Percentiles rank a stretch among this genome's conserved stretches.
Evolutionary conservation across 2,329 filamentous ascomycete species (phyloP).

Genomic region (Emergomyces pasteurianus): DNA sequence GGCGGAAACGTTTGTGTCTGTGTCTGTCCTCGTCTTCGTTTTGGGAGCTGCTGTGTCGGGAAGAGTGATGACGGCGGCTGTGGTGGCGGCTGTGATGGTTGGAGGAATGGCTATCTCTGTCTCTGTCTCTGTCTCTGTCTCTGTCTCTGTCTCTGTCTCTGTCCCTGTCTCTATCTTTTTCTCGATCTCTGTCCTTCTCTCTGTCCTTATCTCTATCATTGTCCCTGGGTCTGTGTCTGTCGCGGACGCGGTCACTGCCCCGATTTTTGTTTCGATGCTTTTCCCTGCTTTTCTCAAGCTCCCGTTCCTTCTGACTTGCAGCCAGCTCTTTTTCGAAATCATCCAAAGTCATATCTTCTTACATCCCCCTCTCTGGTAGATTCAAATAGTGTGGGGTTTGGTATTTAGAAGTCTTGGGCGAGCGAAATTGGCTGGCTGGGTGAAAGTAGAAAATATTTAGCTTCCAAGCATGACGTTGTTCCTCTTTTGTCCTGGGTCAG

Average conservation of each 20-base stretch:
- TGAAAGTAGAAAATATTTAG: background rate
- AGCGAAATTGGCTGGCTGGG: background rate
- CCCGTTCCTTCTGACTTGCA: conserved; percentile 36
- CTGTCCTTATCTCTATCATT: conserved; percentile 29
- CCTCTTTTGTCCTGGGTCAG: background rate
- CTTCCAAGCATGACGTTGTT: background rate
- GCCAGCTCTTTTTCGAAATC: conserved; percentile 72
- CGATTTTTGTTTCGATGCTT: conserved; percentile 26
- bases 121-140: conserved; percentile 24
- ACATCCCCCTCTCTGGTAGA: background rate
- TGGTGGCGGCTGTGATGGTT: conserved; percentile 32
- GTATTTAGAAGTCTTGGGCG: background rate
- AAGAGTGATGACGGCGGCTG: conserved; percentile 32
- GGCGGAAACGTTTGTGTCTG: conserved; percentile 53
- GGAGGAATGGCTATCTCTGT: conserved; percentile 25
- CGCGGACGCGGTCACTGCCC: conserved; percentile 28
- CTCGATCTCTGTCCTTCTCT: conserved; percentile 24
- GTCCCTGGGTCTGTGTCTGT: conserved; percentile 18
- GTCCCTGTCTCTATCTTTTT: conserved; percentile 30
- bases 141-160: conserved; percentile 26
- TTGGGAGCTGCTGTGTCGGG: conserved; percentile 29
- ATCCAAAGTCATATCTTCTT: conserved; percentile 41
- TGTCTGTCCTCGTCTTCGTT: conserved; percentile 43
- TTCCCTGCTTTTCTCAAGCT: conserved; percentile 24
- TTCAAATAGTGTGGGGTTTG: background rate